Percentiles rank a stretch among this genome's conserved stretches.
Evolutionary conservation across 768 basidiomycete species (phyloP).

Genomic region (Hysterangium stoloniferum): DNA sequence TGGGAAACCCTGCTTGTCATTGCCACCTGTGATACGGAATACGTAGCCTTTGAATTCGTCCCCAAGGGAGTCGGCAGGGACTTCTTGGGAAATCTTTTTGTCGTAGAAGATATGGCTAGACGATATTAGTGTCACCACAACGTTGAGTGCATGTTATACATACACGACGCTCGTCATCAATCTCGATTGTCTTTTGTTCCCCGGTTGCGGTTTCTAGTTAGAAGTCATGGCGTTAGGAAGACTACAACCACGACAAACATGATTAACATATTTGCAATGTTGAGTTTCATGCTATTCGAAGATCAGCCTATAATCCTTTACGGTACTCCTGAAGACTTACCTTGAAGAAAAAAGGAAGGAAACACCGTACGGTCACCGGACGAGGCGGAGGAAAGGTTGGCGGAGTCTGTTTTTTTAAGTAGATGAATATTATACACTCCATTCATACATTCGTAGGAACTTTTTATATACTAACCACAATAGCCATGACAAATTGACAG

Average conservation of each 20-base stretch:
- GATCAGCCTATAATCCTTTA: too few species aligned
- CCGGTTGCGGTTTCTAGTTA: constrained; percentile 97
- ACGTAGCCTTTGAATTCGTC: constrained; percentile 97
- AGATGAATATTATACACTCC: too few species aligned
- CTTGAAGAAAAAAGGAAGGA: constrained; percentile 23
- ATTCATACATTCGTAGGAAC: too few species aligned
- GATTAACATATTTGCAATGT: constrained; percentile 81
- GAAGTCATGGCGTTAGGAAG: constrained; percentile 10
- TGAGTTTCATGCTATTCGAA: constrained; percentile 80
- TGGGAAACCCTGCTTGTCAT: constrained; percentile 98
- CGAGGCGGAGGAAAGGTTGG: too few species aligned
- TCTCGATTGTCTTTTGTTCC: constrained; percentile 91
- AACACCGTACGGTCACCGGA: too few species aligned
- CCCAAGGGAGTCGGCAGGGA: constrained; percentile 82
- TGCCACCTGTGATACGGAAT: constrained; percentile 94
- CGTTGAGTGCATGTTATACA: constrained; percentile 31
- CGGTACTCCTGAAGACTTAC: too few species aligned
- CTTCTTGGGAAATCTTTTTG: constrained; percentile 95
- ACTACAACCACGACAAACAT: background rate
- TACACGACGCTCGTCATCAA: constrained; percentile 88
- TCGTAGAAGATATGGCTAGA: constrained; percentile 96
- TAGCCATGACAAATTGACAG: too few species aligned
- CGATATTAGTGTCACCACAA: too few species aligned
- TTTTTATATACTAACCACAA: too few species aligned
- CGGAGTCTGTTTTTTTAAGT: too few species aligned